These are phyloP conservation scores for bread wheat (Triticum aestivum) DNA, from an alignment of 176 grass and related monocot genomes.

Conservation along the genomic window IWGSC_CS_RefSeq_v2.1 NC_057803.1:55885614-55886113, in stretches of 20 bases:
- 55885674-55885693: neutral
- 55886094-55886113: neutral
- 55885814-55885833: conserved; percentile 78
- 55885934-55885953: neutral
- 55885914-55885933: neutral
- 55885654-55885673: neutral
- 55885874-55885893: neutral
- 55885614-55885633: neutral
- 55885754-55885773: conserved; percentile 92
- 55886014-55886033: neutral
- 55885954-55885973: neutral
- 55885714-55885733: conserved; percentile 71
- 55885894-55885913: neutral
- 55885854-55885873: neutral
- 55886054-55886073: neutral
- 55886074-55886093: neutral
- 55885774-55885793: conserved; percentile 72
- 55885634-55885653: neutral
- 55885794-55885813: conserved; percentile 93
- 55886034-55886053: neutral
- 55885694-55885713: conserved; percentile 11
- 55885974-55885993: neutral
- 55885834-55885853: conserved; percentile 62
- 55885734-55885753: conserved; percentile 88
- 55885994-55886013: neutral